Base-by-base conservation (phyloP, 2,329 filamentous ascomycete species). In the Boeremia lycopersici region DNA sequence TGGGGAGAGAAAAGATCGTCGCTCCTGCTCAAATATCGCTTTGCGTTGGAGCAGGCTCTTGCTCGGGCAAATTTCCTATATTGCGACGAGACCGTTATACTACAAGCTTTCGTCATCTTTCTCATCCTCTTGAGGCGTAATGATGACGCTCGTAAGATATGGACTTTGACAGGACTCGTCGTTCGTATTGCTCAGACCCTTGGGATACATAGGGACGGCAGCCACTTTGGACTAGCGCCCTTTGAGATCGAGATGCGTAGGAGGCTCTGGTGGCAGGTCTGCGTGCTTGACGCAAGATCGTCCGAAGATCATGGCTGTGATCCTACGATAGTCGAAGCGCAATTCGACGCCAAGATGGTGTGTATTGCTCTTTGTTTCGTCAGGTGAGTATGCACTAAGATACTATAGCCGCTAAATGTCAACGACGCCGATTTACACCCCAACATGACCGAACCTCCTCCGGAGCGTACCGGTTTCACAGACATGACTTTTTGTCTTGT, bases 271-370 rank as follows among this genome's bases (percentile, higher is more conserved):
- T 87, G 84, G 82, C 80, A 83, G 55, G 69, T 86, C 0, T 79
- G 81, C 60, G 76, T 86, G 12, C 72, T 89, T 0, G 86, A 89
- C 64, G 78, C 81, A 3, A 76, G 86, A 55, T 79, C 85, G 1
- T 83, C 84, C 0, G 86, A 88, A 63, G 84, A 88, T 53, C 84
- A 88, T 64, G 85, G 85, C 0, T 84, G 82, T 19, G 85, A 88
- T 55, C 82, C 84, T 2, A 83, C 82, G 0, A 86, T 89, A 36
- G 70, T 79, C 2, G 78, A 83, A 43, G 78, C 81, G 11, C 80
- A 80, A 10, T 89, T 84, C 61, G 86, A 89, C 64, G 87, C 86
- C 0, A 79, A 81, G 35, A 76, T 84, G 68, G 71, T 70, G 54
- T 6, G 66, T 58, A n/a, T 39, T 6, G 2, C 23, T 12, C 8